Evolutionary conservation across 169 alveolate species (phyloP), one percentile per base, ranked within the genome.

Genomic region (Plasmodium falciparum): DNA sequence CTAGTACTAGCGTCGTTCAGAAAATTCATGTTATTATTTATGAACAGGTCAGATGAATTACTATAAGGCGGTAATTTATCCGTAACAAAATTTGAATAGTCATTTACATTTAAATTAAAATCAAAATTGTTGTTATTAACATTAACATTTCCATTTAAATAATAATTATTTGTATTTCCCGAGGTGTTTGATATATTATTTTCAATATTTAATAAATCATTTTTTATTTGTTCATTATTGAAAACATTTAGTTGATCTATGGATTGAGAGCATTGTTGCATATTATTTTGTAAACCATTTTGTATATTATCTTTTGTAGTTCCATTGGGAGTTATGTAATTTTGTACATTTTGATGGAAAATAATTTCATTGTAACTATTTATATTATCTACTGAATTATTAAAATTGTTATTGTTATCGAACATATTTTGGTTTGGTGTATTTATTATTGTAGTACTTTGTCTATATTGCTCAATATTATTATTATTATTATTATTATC

Each of bases 61-160:
- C 12, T 15, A 17, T 13, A n/a, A 58, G 0, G 26, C 17, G 24
- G 50, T 29, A 13, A n/a, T 24, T 33, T 66, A 26, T 59, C 26
- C 9, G 13, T 24, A 13, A 20, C 59, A 56, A 15, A 24, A 24
- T 29, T 67, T 52, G 29, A 69, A 52, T 80, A 69, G 69, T 72
- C 22, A 80, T 45, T 33, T 39, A 29, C 43, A 17, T 45, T 39
- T 20, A 26, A 78, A 15, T 47, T 56, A 29, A 29, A 24, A 56
- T 17, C 12, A n/a, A 58, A 62, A 49, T 33, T 26, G 43, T 33
- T 62, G 49, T 69, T 72, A 43, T 69, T 43, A 33, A 13, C n/a
- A 61, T 59, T 72, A 29, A 22, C 11, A 5, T 11, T 50, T 13
- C 24, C 45, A 26, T 71, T 71, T 47, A 52, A 54, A 26, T 73